Conservation (phyloP, 345 rosid genomes). For the Bruguiera sexangula region DNA sequence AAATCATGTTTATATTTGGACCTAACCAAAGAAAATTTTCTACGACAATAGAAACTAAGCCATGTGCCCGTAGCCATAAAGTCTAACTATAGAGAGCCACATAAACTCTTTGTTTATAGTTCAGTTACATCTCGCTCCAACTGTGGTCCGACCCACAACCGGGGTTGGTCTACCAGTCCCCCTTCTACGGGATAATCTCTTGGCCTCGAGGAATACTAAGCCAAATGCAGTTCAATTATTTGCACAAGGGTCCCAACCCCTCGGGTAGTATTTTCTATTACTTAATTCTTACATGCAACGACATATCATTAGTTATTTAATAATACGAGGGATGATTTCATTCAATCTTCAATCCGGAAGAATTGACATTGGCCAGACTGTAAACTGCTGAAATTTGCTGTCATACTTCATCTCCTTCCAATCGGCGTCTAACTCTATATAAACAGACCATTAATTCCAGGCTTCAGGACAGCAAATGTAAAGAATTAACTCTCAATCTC, state of each 20-base stretch:
- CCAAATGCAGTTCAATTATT: background rate
- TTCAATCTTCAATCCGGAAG: background rate
- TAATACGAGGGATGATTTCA: background rate
- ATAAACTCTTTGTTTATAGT: too few species aligned
- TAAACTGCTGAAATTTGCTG: background rate
- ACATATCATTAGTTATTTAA: background rate
- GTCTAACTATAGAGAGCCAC: too few species aligned
- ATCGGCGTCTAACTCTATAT: background rate
- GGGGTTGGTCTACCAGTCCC: too few species aligned
- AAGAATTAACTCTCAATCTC: background rate
- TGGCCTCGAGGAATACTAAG: too few species aligned
- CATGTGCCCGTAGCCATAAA: too few species aligned
- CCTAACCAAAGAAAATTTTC: too few species aligned
- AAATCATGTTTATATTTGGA: too few species aligned
- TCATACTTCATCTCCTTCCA: background rate
- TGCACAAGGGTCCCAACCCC: background rate
- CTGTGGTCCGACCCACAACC: too few species aligned
- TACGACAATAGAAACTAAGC: too few species aligned
- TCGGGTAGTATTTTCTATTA: background rate
- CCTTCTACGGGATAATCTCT: too few species aligned
- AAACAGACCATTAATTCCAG: background rate
- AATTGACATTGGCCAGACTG: constrained; percentile 8
- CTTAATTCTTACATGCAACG: background rate
- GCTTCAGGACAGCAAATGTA: background rate
- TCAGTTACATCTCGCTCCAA: too few species aligned